Evolutionary conservation across 2,329 filamentous ascomycete genomes (phyloP).

Genomic region (Talaromyces islandicus): DNA sequence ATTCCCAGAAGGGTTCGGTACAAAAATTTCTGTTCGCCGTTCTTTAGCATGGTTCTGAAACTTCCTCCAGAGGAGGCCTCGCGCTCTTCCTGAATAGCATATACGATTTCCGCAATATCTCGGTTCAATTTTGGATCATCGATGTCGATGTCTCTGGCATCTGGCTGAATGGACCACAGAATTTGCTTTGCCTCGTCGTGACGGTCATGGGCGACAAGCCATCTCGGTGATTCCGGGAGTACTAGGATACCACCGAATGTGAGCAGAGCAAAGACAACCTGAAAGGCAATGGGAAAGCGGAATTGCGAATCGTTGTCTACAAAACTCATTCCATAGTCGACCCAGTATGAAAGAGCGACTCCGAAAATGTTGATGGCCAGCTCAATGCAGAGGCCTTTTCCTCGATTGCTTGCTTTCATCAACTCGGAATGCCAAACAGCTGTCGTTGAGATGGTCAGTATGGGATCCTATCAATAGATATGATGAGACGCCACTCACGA

Average conservation of each 20-base stretch:
- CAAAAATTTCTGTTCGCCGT: conserved; percentile 3
- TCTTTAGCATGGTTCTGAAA: neutral
- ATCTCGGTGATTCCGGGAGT: conserved; percentile 19
- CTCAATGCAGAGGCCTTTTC: conserved; percentile 3
- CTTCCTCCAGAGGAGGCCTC: neutral
- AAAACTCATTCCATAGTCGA: conserved; percentile 11
- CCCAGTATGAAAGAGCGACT: conserved; percentile 16
- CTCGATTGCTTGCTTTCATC: neutral
- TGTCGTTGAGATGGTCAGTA: neutral
- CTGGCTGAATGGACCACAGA: conserved; percentile 1
- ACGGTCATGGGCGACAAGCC: conserved; percentile 16
- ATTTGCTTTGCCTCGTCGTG: conserved; percentile 11
- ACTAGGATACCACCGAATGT: neutral
- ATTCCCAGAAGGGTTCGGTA: conserved; percentile 9
- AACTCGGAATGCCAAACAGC: conserved; percentile 5
- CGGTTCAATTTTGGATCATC: neutral
- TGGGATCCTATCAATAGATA: neutral
- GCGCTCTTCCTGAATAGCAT: neutral
- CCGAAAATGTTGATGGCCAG: conserved; percentile 20
- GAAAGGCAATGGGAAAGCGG: conserved; percentile 12
- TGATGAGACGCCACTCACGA: conserved; percentile 10
- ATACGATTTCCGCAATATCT: neutral
- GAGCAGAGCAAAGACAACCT: conserved; percentile 4
- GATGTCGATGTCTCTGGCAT: neutral
- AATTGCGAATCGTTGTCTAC: conserved; percentile 10